Evolutionary conservation across 1,284 basidiomycete species (phyloP).

Genomic region (Farysia itapuensis): DNA sequence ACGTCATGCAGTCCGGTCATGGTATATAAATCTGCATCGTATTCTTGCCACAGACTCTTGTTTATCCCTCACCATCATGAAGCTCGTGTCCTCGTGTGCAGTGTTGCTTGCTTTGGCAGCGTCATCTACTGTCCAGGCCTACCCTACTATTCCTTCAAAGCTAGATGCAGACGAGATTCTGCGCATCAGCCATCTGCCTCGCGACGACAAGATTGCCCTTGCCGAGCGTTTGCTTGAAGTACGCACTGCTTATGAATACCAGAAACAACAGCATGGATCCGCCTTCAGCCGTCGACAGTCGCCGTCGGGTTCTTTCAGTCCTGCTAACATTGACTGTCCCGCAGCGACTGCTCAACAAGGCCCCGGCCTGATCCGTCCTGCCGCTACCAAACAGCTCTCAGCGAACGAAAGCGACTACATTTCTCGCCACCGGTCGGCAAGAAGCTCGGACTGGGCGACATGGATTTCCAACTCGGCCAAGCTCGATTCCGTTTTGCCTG

Average conservation of each 20-base stretch:
- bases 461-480: slow-evolving; percentile 42
- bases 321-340: slow-evolving; percentile 47
- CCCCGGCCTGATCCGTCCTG: slow-evolving; percentile 45
- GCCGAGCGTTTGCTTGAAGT: slow-evolving; percentile 22
- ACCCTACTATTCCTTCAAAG: slow-evolving; percentile 12
- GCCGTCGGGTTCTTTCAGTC: slow-evolving; percentile 42
- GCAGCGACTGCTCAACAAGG: slow-evolving; percentile 19
- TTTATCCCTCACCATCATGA: no score
- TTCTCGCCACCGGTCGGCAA: slow-evolving; percentile 14
- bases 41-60: no score
- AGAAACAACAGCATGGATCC: slow-evolving; percentile 8
- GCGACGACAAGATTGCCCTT: slow-evolving; percentile 8
- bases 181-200: slow-evolving; percentile 18
- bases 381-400: slow-evolving; percentile 29
- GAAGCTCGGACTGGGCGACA: slow-evolving; percentile 24
- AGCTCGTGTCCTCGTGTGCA: no score
- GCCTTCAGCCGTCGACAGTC: slow-evolving; percentile 15
- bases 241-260: slow-evolving; percentile 19
- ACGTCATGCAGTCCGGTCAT: no score
- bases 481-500: slow-evolving; percentile 30
- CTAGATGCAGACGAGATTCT: slow-evolving; percentile 13
- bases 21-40: no score
- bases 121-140: slow-evolving; percentile 8
- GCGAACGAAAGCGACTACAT: slow-evolving; percentile 44
- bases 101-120: no score